Base-by-base conservation (phyloP, 768 basidiomycete genomes). In the Pulveroboletus sp. region DNA sequence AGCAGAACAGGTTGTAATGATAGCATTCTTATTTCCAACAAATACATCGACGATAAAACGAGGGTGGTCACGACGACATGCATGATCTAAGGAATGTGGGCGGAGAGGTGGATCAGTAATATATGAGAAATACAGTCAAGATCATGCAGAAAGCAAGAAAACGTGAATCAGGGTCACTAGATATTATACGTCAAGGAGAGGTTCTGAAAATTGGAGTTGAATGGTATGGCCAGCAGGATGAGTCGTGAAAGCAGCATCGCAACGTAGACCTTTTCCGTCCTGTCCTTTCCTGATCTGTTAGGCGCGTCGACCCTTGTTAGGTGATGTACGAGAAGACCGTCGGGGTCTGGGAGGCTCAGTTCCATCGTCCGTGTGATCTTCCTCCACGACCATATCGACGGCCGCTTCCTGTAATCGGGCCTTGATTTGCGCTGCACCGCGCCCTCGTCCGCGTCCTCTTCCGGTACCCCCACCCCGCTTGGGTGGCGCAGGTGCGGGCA, bases 251-350 rank as follows among this genome's bases (percentile, higher is more conserved):
- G 32, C 15, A 48, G 26, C n/a, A 28, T 51, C 31, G 43, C 30
- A 24, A 14, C 3, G 36, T 18, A 6, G 33, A 18, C 2, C 15
- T 30, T 39, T 37, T n/a, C 8, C 3, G 21, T 21, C 3, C 21
- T 21, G 21, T 21, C 21, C 21, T 28, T 27, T 26, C 43, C n/a
- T 8, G 41, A 37, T 32, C 36, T 5, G n/a, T 51, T 21, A 65
- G 28, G 27, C 52, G 40, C 18, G 47, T 17, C 59, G 61, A 31
- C 58, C 58, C 54, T 70, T 74, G 58, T 67, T 64, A 15, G 69
- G 67, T 3, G 64, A 51, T 17, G 66, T 59, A 28, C 73, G 72
- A 18, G 60, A 38, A 14, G 73, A 71, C 36, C 73, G 63, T 46
- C 73, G 63, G 3, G 65, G 67, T 27, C 42, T 50, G 3, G 64